A percentile compares a stretch with the other conserved stretches of the same genome.
Evolutionary conservation across 805 yeast genomes (phyloP).

Genomic region (Wickerhamomyces tratensis): DNA sequence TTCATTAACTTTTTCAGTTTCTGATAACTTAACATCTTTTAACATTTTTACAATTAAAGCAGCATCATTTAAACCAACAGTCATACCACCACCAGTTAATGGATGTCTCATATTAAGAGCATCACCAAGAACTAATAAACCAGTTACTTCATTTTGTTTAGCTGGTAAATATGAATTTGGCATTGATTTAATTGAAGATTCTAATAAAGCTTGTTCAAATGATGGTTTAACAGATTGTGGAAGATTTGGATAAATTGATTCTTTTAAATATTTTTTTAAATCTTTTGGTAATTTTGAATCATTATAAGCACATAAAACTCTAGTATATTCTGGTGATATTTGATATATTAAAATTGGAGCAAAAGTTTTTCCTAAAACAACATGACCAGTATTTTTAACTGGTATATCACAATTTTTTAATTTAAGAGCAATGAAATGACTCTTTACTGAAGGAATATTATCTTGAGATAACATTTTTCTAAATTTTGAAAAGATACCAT

Average conservation of each 20-base stretch:
- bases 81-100: conserved; percentile 98
- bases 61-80: conserved; percentile 89
- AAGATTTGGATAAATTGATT: conserved; percentile 53
- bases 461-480: conserved; percentile 60
- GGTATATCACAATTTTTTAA: conserved; percentile 72
- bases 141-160: conserved; percentile 55
- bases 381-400: conserved; percentile 75
- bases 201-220: conserved; percentile 52
- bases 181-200: conserved; percentile 66
- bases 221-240: conserved; percentile 62
- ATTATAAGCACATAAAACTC: conserved; percentile 84
- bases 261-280: conserved; percentile 46
- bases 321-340: conserved; percentile 70
- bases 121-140: conserved; percentile 82
- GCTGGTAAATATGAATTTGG: conserved; percentile 92
- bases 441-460: conserved; percentile 58
- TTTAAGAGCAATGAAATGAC: conserved; percentile 82
- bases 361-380: conserved; percentile 65
- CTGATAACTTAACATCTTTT: conserved; percentile 40
- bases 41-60: conserved; percentile 57
- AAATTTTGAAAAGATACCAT: conserved; percentile 91
- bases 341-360: conserved; percentile 88
- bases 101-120: conserved; percentile 98
- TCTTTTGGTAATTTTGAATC: conserved; percentile 67
- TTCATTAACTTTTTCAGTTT: conserved; percentile 45